Evolutionary conservation across 805 yeast species (phyloP).

Genomic region (Kazachstania psychrophila): DNA sequence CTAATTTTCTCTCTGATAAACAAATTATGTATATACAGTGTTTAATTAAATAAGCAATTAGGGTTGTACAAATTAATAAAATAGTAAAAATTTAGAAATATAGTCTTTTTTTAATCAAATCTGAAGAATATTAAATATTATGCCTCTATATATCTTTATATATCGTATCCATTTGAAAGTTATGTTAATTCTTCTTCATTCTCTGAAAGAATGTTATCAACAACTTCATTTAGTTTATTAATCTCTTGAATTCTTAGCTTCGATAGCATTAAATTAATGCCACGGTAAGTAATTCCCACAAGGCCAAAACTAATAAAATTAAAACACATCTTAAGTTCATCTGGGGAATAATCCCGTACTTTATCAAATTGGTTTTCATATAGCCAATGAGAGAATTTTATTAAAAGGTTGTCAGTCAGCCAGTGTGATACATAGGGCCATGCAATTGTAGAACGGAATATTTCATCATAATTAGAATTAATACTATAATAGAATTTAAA

Average conservation of each 20-base stretch:
- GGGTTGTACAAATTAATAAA: too few species aligned
- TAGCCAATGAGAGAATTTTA: constrained; percentile 2
- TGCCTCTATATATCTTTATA: too few species aligned
- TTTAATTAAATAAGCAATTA: too few species aligned
- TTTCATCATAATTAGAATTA: constrained; percentile 10
- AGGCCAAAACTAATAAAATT: constrained; percentile 21
- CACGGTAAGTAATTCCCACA: constrained; percentile 12
- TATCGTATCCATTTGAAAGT: too few species aligned
- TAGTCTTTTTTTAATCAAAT: too few species aligned
- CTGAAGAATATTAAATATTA: too few species aligned
- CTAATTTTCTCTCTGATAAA: neutral
- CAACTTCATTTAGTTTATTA: constrained; percentile 1
- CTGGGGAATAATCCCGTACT: constrained; percentile 7
- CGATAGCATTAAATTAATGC: constrained; percentile 7
- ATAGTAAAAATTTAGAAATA: too few species aligned
- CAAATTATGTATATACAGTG: neutral
- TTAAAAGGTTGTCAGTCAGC: constrained; percentile 8
- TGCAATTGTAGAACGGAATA: constrained; percentile 6
- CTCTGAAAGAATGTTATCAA: neutral
- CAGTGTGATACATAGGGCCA: constrained; percentile 19
- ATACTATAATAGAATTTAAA: neutral
- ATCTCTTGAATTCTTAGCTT: neutral
- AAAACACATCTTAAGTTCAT: constrained; percentile 18
- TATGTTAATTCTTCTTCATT: neutral
- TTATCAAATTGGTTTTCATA: neutral